phyloP scores from a whole-genome alignment of 2,329 filamentous ascomycete species.

The Cladosporium sp. region DNA sequence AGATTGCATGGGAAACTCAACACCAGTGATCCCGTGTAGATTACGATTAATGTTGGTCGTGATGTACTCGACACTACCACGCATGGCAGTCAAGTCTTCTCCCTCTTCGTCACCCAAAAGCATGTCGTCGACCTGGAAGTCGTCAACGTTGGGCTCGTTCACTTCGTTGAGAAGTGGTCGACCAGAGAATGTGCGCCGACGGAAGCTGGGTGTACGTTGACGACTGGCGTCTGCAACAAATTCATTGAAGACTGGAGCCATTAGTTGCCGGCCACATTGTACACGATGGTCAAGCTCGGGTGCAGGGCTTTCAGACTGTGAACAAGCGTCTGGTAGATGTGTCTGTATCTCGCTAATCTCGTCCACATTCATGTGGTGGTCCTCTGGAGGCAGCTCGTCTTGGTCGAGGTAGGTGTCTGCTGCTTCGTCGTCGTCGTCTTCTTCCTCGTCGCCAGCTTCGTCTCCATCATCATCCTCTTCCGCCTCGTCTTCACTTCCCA shows the following conservation, averaged over 20 bases:
- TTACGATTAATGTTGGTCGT: background rate
- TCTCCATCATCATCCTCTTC: slow-evolving; percentile 21
- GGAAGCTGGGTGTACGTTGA: background rate
- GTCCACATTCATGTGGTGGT: slow-evolving; percentile 4
- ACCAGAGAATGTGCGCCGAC: background rate
- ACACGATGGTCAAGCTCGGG: background rate
- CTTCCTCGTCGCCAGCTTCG: slow-evolving; percentile 20
- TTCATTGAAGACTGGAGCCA: background rate
- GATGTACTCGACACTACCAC: background rate
- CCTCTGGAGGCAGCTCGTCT: slow-evolving; percentile 13
- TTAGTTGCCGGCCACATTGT: background rate
- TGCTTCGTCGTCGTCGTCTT: slow-evolving; percentile 16
- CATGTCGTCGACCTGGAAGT: slow-evolving; percentile 11
- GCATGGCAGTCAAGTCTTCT: background rate
- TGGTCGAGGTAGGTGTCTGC: slow-evolving; percentile 20
- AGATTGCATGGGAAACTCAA: background rate
- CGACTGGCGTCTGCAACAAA: background rate
- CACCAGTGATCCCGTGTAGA: background rate
- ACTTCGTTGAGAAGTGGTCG: slow-evolving; percentile 27
- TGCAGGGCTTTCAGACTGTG: background rate
- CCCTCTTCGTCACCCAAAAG: background rate
- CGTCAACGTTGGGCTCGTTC: slow-evolving; percentile 28
- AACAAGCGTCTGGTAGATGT: background rate
- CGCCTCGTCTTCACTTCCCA: slow-evolving; percentile 21
- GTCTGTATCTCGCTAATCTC: background rate